These are phyloP conservation scores for Solanum chilense DNA, from an alignment of 257 asterid species.

Conservation along the genomic window DNA sequence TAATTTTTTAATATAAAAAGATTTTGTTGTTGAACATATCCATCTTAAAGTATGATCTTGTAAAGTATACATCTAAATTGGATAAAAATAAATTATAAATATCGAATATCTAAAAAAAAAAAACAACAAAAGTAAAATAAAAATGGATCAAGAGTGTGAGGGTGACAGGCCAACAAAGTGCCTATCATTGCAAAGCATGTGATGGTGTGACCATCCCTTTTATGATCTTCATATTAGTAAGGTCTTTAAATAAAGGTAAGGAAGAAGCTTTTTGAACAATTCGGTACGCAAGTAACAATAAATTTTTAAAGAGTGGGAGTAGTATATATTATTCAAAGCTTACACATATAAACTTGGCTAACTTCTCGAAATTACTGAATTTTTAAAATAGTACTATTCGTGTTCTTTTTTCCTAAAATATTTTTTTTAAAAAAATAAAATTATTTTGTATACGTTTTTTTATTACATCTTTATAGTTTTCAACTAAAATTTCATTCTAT, in stretches of 20 bases:
- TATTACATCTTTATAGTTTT: neutral
- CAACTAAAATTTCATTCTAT: neutral
- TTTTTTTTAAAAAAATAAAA: neutral
- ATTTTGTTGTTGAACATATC: too few relatives aligned
- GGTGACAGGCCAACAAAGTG: slow-evolving; percentile 17
- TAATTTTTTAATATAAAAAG: too few relatives aligned
- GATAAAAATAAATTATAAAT: neutral
- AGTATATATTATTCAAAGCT: neutral
- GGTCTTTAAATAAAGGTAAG: too few relatives aligned
- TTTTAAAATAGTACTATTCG: too few relatives aligned
- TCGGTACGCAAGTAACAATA: neutral
- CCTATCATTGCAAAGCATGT: slow-evolving; percentile 23
- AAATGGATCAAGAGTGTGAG: neutral
- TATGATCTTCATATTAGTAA: neutral
- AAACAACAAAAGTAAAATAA: neutral
- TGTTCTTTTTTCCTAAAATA: neutral
- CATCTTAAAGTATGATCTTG: too few relatives aligned
- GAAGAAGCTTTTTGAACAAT: neutral
- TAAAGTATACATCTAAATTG: too few relatives aligned
- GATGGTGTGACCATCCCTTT: neutral
- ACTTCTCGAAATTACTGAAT: neutral
- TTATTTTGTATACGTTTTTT: neutral
- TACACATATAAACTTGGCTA: rapidly evolving
- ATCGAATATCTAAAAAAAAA: neutral
- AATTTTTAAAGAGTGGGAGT: neutral